Conservation (phyloP, 257 asterid species). For the Solanum stenotomum region DNA sequence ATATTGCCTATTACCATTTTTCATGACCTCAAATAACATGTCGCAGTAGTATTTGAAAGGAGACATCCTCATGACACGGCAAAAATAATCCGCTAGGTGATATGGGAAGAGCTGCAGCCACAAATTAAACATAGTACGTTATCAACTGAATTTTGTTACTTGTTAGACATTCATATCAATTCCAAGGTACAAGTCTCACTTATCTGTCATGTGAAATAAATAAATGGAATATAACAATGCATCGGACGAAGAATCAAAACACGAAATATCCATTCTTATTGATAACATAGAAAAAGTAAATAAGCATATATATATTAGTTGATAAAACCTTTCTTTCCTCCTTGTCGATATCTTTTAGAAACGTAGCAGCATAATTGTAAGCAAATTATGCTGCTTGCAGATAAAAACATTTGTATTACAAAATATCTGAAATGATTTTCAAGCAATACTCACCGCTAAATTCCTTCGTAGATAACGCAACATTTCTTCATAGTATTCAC, state of each 20-base stretch:
- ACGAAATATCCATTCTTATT: too few relatives aligned
- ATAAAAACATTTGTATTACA: not conserved
- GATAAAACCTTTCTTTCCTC: not conserved
- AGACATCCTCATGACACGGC: slow-evolving; percentile 96
- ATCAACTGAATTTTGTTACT: not conserved
- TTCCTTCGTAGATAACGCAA: slow-evolving; percentile 89
- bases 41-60: slow-evolving; percentile 98
- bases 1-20: slow-evolving; percentile 51
- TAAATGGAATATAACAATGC: too few relatives aligned
- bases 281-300: not conserved
- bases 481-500: slow-evolving; percentile 96
- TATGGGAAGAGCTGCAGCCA: slow-evolving; percentile 85
- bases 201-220: too few relatives aligned
- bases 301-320: not conserved
- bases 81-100: slow-evolving; percentile 93
- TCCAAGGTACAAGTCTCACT: not conserved
- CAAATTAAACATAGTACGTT: not conserved
- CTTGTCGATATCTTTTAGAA: not conserved
- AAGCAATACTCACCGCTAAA: slow-evolving; percentile 59
- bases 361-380: not conserved
- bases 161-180: not conserved
- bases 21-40: slow-evolving; percentile 95
- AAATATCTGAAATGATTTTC: not conserved
- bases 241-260: too few relatives aligned
- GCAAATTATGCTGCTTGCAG: not conserved